Evolutionary conservation across 2,329 filamentous ascomycete genomes (phyloP).

Genomic region (Eurotiales sp.): DNA sequence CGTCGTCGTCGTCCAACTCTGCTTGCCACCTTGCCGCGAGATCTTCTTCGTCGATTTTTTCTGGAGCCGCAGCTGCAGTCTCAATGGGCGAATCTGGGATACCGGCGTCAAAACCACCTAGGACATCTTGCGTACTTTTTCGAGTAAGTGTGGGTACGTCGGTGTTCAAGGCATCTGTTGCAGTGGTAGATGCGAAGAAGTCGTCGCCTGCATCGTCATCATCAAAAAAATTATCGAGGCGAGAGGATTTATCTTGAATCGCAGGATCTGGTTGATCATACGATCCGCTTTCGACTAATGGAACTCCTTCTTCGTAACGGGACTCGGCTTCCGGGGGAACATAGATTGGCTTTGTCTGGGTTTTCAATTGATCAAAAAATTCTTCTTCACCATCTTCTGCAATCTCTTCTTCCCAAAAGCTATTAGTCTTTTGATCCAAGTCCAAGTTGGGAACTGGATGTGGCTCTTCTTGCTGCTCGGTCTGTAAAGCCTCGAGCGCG

Average conservation of each 20-base stretch:
- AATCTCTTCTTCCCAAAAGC: constrained; percentile 47
- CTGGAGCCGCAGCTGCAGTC: constrained; percentile 25
- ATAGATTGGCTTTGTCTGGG: constrained; percentile 38
- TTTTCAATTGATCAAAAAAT: constrained; percentile 57
- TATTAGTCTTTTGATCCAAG: constrained; percentile 16
- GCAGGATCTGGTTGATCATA: constrained; percentile 22
- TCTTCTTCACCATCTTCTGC: constrained; percentile 51
- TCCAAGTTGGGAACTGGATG: constrained; percentile 13
- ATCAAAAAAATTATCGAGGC: constrained; percentile 34
- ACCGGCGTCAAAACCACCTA: constrained; percentile 47
- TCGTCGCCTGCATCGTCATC: constrained; percentile 36
- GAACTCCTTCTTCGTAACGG: constrained; percentile 67
- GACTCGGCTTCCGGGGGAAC: constrained; percentile 46
- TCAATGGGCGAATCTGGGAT: constrained; percentile 25
- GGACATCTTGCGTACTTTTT: constrained; percentile 67
- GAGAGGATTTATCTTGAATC: constrained; percentile 22
- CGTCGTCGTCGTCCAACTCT: constrained; percentile 75
- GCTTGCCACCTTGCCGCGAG: constrained; percentile 79
- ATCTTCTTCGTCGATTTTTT: constrained; percentile 54
- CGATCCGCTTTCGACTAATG: constrained; percentile 49
- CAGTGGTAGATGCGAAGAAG: constrained; percentile 32
- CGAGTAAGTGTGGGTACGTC: constrained; percentile 48
- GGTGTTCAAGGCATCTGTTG: constrained; percentile 14
- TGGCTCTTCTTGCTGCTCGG: not conserved
- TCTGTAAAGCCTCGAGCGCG: not conserved